Evolutionary conservation across 768 basidiomycete genomes (phyloP).

Genomic region (Leccinum broughii): DNA sequence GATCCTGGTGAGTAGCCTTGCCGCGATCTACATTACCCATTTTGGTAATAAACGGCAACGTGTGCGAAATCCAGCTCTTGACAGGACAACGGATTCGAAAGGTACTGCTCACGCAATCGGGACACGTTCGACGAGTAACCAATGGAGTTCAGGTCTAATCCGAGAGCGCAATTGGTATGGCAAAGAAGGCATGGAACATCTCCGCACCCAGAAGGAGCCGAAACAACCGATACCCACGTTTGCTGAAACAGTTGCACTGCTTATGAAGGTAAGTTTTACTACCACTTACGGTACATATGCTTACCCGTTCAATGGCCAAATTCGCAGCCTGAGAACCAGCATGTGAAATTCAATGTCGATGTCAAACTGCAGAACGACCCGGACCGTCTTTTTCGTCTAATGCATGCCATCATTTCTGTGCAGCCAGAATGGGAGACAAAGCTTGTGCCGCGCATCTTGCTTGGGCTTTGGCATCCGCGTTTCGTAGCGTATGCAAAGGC

Average conservation of each 20-base stretch:
- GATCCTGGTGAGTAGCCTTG: too few relatives aligned
- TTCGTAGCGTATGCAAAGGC: constrained; percentile 78
- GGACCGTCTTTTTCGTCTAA: constrained; percentile 75
- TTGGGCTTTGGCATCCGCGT: constrained; percentile 90
- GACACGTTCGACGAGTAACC: constrained; percentile 31
- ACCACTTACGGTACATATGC: constrained; percentile 9
- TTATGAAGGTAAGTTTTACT: constrained; percentile 64
- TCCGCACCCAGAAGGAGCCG: constrained; percentile 77
- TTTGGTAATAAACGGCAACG: constrained; percentile 26
- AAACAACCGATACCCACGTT: constrained; percentile 91
- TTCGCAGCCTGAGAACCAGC: constrained; percentile 66
- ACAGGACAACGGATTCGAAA: constrained; percentile 79
- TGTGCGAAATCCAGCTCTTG: constrained; percentile 48
- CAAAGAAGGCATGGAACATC: constrained; percentile 68
- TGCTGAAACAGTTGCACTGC: constrained; percentile 71
- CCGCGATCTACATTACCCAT: constrained; percentile 22
- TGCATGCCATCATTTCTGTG: constrained; percentile 64
- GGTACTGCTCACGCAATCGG: constrained; percentile 38
- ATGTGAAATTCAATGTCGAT: constrained; percentile 84
- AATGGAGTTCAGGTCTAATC: constrained; percentile 53
- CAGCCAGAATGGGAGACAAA: constrained; percentile 71
- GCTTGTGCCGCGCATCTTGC: constrained; percentile 77
- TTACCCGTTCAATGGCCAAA: constrained; percentile 2
- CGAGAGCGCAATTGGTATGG: constrained; percentile 73
- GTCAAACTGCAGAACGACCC: constrained; percentile 95